Evolutionary conservation across 768 basidiomycete species (phyloP), one percentile per base, ranked within the genome.

Genomic region (Glaciozyma martinii): DNA sequence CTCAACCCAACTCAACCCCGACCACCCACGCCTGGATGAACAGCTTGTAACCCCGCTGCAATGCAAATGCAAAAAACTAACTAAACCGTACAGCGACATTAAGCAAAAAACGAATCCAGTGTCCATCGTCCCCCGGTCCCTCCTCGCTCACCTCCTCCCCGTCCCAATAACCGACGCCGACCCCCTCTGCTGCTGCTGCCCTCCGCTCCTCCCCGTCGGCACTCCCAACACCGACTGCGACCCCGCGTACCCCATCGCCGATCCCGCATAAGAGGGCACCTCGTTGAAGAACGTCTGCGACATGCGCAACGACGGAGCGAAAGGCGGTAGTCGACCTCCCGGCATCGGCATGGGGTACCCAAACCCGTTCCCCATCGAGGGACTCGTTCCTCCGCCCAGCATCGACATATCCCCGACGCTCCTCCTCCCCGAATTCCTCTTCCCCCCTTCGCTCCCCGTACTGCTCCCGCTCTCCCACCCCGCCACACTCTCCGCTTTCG

Each of bases 261-360:
- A 63, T 0, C 59, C 59, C 10, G 68, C 68, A 46, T 66, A 69
- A 19, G 56, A 44, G 19, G 63, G 49, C 15, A 46, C 21, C 21
- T 56, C 59, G 16, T 60, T 52, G 61, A 69, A 66, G 62, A 69
- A 66, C n/a, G 61, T 59, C 29, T 56, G 61, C 37, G 64, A 66
- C 64, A 63, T 62, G 58, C 55, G 59, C 54, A 61, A 60, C 4
- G 61, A 21, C 23, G 68, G 68, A 1, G 68, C 68, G 61, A 69
- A 69, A 4, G 68, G 60, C 42, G 68, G 68, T 18, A 69, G 61
- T 8, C 56, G 61, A 3, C 59, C 53, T 33, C 18, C 23, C n/a
- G 57, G 65, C 21, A 53, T 37, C n/a, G 46, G 61, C 33, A n/a
- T n/a, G 5, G n/a, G 8, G 16, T 30, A 33, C 23, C 37, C 33